These are phyloP conservation scores for Xylariaceae sp. DNA, from an alignment of 2,329 filamentous ascomycete species.

Conservation along the genomic window DNA sequence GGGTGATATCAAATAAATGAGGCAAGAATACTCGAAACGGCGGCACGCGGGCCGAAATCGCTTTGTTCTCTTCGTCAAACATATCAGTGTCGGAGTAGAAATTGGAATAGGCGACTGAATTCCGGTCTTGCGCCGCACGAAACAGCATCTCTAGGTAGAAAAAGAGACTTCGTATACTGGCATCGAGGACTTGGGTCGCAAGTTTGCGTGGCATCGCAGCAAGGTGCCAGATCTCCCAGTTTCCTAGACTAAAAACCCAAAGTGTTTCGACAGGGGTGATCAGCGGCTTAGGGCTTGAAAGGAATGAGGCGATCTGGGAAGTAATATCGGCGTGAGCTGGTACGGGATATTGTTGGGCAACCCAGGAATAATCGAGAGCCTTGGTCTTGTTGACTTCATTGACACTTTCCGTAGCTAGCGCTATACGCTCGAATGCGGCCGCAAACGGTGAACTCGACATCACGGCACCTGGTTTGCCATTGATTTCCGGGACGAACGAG, in stretches of 20 bases:
- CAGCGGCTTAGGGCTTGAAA: conserved; percentile 35
- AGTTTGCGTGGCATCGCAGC: conserved; percentile 41
- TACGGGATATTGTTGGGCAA: conserved; percentile 40
- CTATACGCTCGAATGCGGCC: conserved; percentile 35
- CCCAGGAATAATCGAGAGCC: conserved; percentile 39
- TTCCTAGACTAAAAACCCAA: conserved; percentile 51
- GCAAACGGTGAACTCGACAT: conserved; percentile 55
- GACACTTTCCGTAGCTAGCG: background rate
- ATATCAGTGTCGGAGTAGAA: conserved; percentile 33
- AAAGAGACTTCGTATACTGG: conserved; percentile 39
- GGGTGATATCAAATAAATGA: conserved; percentile 48
- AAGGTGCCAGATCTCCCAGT: conserved; percentile 53
- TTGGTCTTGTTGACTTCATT: background rate
- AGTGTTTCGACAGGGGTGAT: conserved; percentile 43
- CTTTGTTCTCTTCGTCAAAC: conserved; percentile 3
- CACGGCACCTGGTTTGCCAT: conserved; percentile 50
- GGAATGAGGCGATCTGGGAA: conserved; percentile 43
- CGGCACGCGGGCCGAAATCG: conserved; percentile 19
- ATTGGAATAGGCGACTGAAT: conserved; percentile 44
- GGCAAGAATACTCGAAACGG: conserved; percentile 51
- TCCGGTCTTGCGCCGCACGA: conserved; percentile 36
- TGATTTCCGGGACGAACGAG: conserved; percentile 41
- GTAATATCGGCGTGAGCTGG: conserved; percentile 39
- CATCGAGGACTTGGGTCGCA: conserved; percentile 36
- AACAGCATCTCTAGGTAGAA: conserved; percentile 46